A percentile compares a stretch with the other conserved stretches of the same genome.
Evolutionary conservation across 2,329 filamentous ascomycete species (phyloP).

Genomic region (Aspergillus spinulosporus): DNA sequence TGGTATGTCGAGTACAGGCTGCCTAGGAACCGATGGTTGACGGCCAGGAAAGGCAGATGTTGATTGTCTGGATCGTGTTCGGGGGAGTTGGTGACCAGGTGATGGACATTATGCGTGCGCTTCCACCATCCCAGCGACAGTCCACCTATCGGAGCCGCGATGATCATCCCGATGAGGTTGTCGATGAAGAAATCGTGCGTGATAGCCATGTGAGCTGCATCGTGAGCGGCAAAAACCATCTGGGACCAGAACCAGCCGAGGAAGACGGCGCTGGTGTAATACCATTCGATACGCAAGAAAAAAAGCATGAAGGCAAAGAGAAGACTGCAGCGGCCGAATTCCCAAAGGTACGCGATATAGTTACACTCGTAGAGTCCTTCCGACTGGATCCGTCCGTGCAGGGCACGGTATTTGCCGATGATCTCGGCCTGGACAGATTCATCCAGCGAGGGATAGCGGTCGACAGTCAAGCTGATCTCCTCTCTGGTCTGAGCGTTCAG

Average conservation of each 20-base stretch:
- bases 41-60: conserved; percentile 81
- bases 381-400: conserved; percentile 44
- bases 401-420: conserved; percentile 55
- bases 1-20: conserved; percentile 77
- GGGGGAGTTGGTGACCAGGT: conserved; percentile 89
- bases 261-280: conserved; percentile 66
- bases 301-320: conserved; percentile 54
- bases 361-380: conserved; percentile 78
- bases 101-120: conserved; percentile 89
- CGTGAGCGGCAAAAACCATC: conserved; percentile 85
- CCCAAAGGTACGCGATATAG: conserved; percentile 71
- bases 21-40: conserved; percentile 77
- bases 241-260: conserved; percentile 89
- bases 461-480: conserved; percentile 27
- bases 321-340: conserved; percentile 65
- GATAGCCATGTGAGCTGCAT: conserved; percentile 94
- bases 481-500: conserved; percentile 15
- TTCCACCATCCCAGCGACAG: conserved; percentile 96
- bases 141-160: conserved; percentile 84
- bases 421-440: conserved; percentile 69
- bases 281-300: conserved; percentile 64
- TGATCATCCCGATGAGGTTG: conserved; percentile 79
- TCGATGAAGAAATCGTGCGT: conserved; percentile 84
- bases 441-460: conserved; percentile 77
- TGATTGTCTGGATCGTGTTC: conserved; percentile 96